Conservation (phyloP, 2,329 filamentous ascomycete species). For the Cordyceps militaris region DNA sequence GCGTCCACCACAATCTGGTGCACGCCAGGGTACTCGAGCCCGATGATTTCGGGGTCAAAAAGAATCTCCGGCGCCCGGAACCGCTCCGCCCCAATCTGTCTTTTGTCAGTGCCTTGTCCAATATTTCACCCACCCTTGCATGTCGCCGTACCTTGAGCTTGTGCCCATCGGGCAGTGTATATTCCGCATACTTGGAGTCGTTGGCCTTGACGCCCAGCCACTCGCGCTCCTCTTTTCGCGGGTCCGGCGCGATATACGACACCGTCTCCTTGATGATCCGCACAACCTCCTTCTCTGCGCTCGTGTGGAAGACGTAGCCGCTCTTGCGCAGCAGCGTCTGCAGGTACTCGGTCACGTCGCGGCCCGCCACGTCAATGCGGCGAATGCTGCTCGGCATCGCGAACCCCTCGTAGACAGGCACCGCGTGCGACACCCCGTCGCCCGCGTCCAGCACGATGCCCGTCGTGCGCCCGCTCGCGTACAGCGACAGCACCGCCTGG, state of each 20-base stretch:
- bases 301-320: slow-evolving; percentile 93
- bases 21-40: slow-evolving; percentile 91
- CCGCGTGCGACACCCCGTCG: slow-evolving; percentile 93
- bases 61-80: slow-evolving; percentile 96
- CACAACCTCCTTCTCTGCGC: slow-evolving; percentile 98
- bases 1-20: slow-evolving; percentile 97
- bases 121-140: too few species aligned
- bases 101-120: slow-evolving; percentile 16
- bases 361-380: slow-evolving; percentile 89
- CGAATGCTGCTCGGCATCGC: slow-evolving; percentile 93
- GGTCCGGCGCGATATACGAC: slow-evolving; percentile 84
- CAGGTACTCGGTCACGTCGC: slow-evolving; percentile 93
- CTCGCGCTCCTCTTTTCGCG: slow-evolving; percentile 92
- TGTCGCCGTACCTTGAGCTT: slow-evolving; percentile 65
- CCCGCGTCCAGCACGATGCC: slow-evolving; percentile 93
- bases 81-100: slow-evolving; percentile 78
- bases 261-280: slow-evolving; percentile 93
- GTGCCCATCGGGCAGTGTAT: slow-evolving; percentile 84
- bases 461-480: slow-evolving; percentile 91
- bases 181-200: slow-evolving; percentile 74
- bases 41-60: slow-evolving; percentile 95
- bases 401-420: slow-evolving; percentile 96
- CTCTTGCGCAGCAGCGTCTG: slow-evolving; percentile 86
- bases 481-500: slow-evolving; percentile 91
- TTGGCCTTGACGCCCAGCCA: slow-evolving; percentile 77